A percentile compares a stretch with the other conserved stretches of the same genome.
phyloP scores from a whole-genome alignment of 2,329 filamentous ascomycete genomes.

The Fusarium dimerum region DNA sequence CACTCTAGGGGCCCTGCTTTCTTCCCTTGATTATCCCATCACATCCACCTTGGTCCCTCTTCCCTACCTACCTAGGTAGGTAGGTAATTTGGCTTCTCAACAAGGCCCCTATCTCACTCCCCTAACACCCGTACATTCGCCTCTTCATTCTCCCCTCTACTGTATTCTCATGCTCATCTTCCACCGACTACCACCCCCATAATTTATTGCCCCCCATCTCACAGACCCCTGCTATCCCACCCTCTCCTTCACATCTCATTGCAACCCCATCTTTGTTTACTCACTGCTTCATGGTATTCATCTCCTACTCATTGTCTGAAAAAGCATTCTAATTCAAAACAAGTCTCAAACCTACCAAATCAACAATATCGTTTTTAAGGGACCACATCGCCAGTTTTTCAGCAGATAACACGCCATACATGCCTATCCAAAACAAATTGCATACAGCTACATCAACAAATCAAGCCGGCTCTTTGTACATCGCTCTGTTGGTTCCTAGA shows the following conservation, averaged over 20 bases:
- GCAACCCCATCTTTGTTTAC: slow-evolving; percentile 2
- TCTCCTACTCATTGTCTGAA: too few species aligned
- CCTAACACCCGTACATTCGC: background rate
- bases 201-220: slow-evolving; percentile 11
- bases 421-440: too few species aligned
- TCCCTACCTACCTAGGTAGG: too few species aligned
- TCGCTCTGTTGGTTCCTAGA: too few species aligned
- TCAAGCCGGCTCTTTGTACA: too few species aligned
- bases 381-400: too few species aligned
- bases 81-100: background rate
- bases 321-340: background rate
- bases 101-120: slow-evolving; percentile 12
- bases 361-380: too few species aligned
- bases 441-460: too few species aligned
- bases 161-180: slow-evolving; percentile 13
- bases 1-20: slow-evolving; percentile 1
- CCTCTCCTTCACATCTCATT: slow-evolving; percentile 8
- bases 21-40: too few species aligned
- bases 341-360: background rate
- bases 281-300: background rate
- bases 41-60: too few species aligned
- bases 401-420: too few species aligned
- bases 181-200: background rate
- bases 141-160: slow-evolving; percentile 14
- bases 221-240: slow-evolving; percentile 13